phyloP scores from a whole-genome alignment of 2,329 filamentous ascomycete species.

The Penicillium expansum region DNA sequence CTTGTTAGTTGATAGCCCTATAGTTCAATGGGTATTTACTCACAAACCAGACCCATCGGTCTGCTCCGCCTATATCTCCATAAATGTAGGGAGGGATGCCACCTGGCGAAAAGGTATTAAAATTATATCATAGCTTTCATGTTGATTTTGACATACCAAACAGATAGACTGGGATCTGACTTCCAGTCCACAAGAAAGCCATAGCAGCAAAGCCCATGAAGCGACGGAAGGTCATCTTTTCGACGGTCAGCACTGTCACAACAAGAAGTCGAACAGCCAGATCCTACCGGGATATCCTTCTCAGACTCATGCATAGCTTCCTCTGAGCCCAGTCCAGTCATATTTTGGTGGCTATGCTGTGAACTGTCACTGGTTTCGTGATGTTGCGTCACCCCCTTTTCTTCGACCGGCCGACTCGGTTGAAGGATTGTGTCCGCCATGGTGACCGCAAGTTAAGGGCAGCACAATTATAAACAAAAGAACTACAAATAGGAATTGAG shows the following conservation, averaged over 20 bases:
- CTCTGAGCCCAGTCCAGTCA: conserved; percentile 46
- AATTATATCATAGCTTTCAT: conserved; percentile 1
- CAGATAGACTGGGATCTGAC: conserved; percentile 58
- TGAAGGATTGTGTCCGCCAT: conserved; percentile 21
- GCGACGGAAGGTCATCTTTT: conserved; percentile 49
- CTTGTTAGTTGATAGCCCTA: background rate
- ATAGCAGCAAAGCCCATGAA: conserved; percentile 58
- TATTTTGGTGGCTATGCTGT: conserved; percentile 47
- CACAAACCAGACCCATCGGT: conserved; percentile 62
- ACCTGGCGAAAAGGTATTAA: conserved; percentile 23
- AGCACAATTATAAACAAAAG: background rate
- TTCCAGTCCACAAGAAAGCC: conserved; percentile 61
- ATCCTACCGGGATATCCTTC: conserved; percentile 45
- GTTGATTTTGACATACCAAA: conserved; percentile 37
- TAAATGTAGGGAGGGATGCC: conserved; percentile 57
- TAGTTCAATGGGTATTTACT: conserved; percentile 11
- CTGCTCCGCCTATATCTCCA: conserved; percentile 57
- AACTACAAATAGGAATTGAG: background rate
- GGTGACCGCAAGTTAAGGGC: background rate
- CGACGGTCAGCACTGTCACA: conserved; percentile 1
- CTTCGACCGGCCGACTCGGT: conserved; percentile 16
- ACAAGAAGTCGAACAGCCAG: background rate
- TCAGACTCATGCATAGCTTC: conserved; percentile 43
- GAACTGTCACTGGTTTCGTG: conserved; percentile 32
- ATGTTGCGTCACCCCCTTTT: too few species aligned